phyloP scores from a whole-genome alignment of 164 flowering plant species.

The Warburgia ugandensis region DNA sequence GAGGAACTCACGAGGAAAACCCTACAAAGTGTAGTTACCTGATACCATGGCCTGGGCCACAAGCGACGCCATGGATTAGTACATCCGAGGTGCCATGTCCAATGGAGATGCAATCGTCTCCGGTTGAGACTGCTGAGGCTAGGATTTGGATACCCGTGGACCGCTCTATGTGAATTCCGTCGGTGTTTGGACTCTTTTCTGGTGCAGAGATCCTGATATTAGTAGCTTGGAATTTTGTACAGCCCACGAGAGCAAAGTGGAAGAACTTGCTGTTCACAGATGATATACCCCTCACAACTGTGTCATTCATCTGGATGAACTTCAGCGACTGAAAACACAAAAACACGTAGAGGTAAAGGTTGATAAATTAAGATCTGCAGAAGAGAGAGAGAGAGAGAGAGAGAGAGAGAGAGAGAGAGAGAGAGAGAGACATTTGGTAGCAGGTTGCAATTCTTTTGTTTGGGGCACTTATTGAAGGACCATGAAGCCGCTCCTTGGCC shows the following conservation, averaged over 20 bases:
- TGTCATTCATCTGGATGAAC: slow-evolving; percentile 36
- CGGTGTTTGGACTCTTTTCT: slow-evolving; percentile 59
- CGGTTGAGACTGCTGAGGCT: slow-evolving; percentile 37
- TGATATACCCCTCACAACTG: slow-evolving; percentile 32
- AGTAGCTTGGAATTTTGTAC: slow-evolving; percentile 34
- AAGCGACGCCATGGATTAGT: slow-evolving; percentile 30
- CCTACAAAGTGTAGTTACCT: too few relatives aligned
- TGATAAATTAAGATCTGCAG: too few relatives aligned
- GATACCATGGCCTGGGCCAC: slow-evolving; percentile 82
- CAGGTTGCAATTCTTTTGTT: slow-evolving; percentile 3
- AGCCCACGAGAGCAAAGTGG: slow-evolving; percentile 42
- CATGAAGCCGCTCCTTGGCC: slow-evolving; percentile 63
- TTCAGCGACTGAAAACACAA: slow-evolving; percentile 51
- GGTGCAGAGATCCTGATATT: slow-evolving; percentile 42
- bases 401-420: too few relatives aligned
- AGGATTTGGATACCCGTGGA: slow-evolving; percentile 29
- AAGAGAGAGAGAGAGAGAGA: too few relatives aligned
- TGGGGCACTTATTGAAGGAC: slow-evolving; percentile 32
- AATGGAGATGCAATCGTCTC: slow-evolving; percentile 62
- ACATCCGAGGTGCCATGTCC: slow-evolving; percentile 54
- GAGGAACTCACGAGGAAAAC: too few relatives aligned
- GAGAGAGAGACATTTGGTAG: slow-evolving; percentile 39
- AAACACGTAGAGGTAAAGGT: too few relatives aligned
- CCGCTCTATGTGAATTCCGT: slow-evolving; percentile 60
- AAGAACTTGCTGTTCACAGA: slow-evolving; percentile 60